phyloP scores from a whole-genome alignment of 106 monocot genomes.

The Platanthera guangdongensis region DNA sequence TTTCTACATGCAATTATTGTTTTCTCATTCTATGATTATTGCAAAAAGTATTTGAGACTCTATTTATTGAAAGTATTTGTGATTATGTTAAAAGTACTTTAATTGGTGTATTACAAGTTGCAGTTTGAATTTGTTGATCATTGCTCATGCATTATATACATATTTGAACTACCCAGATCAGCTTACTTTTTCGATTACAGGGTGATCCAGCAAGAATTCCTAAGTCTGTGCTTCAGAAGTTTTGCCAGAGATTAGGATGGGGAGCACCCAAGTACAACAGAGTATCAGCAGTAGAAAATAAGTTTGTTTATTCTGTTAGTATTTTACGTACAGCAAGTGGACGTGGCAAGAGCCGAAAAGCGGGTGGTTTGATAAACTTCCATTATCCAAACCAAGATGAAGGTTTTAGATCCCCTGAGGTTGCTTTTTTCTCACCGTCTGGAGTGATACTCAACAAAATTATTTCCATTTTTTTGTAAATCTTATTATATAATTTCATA shows the following conservation, averaged over 20 bases:
- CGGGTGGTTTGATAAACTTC: slow-evolving; percentile 80
- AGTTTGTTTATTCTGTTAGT: slow-evolving; percentile 71
- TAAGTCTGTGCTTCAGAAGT: slow-evolving; percentile 82
- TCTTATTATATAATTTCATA: too few relatives aligned
- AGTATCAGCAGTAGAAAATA: slow-evolving; percentile 52
- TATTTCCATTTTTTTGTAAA: background rate
- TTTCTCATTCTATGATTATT: background rate
- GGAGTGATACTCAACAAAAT: background rate
- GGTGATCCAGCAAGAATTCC: slow-evolving; percentile 60
- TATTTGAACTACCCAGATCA: background rate
- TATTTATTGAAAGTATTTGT: background rate
- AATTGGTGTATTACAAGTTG: background rate
- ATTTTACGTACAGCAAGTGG: slow-evolving; percentile 71
- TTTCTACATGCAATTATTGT: background rate
- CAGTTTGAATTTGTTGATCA: background rate
- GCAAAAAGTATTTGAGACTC: background rate
- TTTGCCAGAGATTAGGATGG: slow-evolving; percentile 93
- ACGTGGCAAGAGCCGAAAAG: slow-evolving; percentile 75
- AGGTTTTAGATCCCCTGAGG: slow-evolving; percentile 65
- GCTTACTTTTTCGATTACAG: slow-evolving; percentile 30
- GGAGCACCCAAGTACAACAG: slow-evolving; percentile 87
- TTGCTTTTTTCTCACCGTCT: slow-evolving; percentile 16
- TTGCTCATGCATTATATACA: background rate
- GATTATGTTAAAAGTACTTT: background rate
- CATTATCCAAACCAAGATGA: slow-evolving; percentile 55